These are phyloP conservation scores for Leishmania braziliensis DNA, from an alignment of 208 protist genomes.

Conservation along the genomic window DNA sequence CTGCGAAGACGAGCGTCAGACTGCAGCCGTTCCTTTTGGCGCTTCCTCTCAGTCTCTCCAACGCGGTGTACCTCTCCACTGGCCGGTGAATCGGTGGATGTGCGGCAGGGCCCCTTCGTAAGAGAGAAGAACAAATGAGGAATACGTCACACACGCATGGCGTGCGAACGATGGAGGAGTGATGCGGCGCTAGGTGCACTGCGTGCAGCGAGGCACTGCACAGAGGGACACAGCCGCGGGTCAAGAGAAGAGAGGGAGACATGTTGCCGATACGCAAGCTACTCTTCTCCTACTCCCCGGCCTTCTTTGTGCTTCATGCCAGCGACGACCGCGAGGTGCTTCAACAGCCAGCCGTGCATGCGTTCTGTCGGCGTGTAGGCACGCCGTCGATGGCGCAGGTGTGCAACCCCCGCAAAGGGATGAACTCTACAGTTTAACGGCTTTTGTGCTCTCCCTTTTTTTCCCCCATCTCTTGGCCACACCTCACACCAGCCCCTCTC, in stretches of 20 bases:
- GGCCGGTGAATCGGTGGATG: background rate
- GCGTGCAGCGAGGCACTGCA: background rate
- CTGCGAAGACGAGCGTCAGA: background rate
- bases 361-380: background rate
- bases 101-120: background rate
- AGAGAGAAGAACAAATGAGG: background rate
- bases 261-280: background rate
- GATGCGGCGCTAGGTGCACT: background rate
- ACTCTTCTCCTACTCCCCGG: background rate
- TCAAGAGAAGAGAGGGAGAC: background rate
- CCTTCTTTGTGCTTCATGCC: background rate
- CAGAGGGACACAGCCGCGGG: background rate
- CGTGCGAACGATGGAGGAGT: background rate
- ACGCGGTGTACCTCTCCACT: background rate
- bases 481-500: background rate
- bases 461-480: background rate
- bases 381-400: background rate
- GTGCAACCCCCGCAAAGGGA: background rate
- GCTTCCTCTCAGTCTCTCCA: background rate
- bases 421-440: background rate
- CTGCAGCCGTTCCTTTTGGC: background rate
- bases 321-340: background rate
- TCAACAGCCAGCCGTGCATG: background rate
- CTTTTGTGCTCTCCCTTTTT: background rate
- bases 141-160: background rate